Conservation (phyloP, 2,329 filamentous ascomycete species). For the Botrytis fragariae region DNA sequence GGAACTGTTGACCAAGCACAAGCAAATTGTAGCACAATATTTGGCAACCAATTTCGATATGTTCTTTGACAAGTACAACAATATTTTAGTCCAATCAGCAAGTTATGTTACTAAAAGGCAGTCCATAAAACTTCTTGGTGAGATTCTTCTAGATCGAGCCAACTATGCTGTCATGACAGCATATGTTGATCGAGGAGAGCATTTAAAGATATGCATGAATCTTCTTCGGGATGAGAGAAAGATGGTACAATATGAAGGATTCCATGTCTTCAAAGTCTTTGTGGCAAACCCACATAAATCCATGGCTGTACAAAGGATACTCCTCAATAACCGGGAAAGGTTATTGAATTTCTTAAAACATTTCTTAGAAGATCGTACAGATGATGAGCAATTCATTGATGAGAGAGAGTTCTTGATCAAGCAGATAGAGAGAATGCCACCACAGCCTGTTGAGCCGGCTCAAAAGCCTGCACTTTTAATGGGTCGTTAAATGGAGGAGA, state of each 20-base stretch:
- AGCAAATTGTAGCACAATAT: constrained; percentile 84
- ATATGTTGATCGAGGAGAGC: constrained; percentile 92
- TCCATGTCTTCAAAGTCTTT: constrained; percentile 99
- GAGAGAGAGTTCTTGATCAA: constrained; percentile 97
- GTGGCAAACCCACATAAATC: constrained; percentile 98
- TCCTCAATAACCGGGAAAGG: constrained; percentile 94
- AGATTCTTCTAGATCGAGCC: constrained; percentile 88
- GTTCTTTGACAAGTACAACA: constrained; percentile 92
- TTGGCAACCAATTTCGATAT: constrained; percentile 85
- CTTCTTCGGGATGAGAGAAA: constrained; percentile 90
- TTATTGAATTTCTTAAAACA: constrained; percentile 84
- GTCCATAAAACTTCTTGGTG: constrained; percentile 94
- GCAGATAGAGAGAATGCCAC: constrained; percentile 74
- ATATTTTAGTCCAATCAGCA: constrained; percentile 80
- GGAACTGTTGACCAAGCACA: constrained; percentile 94
- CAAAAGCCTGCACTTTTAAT: constrained; percentile 39
- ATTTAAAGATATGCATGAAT: constrained; percentile 98
- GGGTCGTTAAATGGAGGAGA: constrained; percentile 28
- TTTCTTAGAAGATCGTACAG: constrained; percentile 91
- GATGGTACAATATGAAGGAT: constrained; percentile 99
- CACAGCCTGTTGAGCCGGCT: constrained; percentile 49
- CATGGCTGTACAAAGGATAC: constrained; percentile 89
- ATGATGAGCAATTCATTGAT: constrained; percentile 98
- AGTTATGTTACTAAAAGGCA: constrained; percentile 98
- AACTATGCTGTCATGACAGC: constrained; percentile 99